A percentile compares a stretch with the other conserved stretches of the same genome.
phyloP scores from a whole-genome alignment of 2,329 filamentous ascomycete genomes.

The Colletotrichum cordylinicola region DNA sequence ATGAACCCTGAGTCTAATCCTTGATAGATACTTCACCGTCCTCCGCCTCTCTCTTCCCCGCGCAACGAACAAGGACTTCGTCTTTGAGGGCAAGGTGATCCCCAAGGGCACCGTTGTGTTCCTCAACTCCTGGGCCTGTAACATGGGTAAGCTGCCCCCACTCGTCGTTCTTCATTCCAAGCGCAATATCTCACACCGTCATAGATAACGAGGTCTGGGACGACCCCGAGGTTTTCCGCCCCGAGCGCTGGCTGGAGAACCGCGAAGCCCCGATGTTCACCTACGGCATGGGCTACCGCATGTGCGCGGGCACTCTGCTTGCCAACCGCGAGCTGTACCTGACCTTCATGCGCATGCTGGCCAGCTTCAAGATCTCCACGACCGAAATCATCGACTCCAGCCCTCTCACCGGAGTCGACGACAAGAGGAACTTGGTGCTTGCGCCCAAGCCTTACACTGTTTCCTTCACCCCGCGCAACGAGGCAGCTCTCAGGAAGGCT shows the following conservation, averaged over 20 bases:
- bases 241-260: constrained; percentile 46
- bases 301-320: constrained; percentile 60
- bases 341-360: constrained; percentile 55
- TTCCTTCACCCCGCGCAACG: constrained; percentile 5
- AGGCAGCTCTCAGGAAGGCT: not conserved
- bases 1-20: constrained; percentile 25
- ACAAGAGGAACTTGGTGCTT: constrained; percentile 11
- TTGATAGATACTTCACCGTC: constrained; percentile 64
- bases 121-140: constrained; percentile 35
- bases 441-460: not conserved
- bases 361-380: constrained; percentile 51
- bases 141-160: constrained; percentile 26
- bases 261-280: constrained; percentile 53
- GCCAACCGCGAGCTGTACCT: constrained; percentile 60
- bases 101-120: constrained; percentile 57
- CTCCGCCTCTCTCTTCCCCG: constrained; percentile 70
- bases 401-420: constrained; percentile 9
- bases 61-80: constrained; percentile 38
- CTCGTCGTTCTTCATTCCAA: constrained; percentile 46
- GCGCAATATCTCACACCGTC: not conserved
- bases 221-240: constrained; percentile 65
- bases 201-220: constrained; percentile 67
- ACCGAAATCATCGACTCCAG: constrained; percentile 19
- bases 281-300: constrained; percentile 58
- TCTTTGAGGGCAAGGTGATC: constrained; percentile 32